A percentile compares a stretch with the other conserved stretches of the same genome.
Evolutionary conservation across 306 rosid genomes (phyloP).

Genomic region (Amphicarpaea edgeworthii): DNA sequence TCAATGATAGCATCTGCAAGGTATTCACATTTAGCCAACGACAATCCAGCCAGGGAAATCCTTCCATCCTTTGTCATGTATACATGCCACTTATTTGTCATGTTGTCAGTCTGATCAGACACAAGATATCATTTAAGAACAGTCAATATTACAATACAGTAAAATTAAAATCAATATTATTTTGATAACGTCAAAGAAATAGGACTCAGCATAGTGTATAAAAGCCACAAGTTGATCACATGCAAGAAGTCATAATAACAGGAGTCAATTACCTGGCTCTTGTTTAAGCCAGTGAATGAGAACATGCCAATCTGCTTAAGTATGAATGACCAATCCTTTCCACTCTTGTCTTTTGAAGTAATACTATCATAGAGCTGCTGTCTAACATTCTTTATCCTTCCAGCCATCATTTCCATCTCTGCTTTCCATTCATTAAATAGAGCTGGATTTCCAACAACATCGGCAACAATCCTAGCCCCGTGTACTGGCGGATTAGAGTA

Average conservation of each 20-base stretch:
- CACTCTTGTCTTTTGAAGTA: slow-evolving; percentile 84
- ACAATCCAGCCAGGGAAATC: slow-evolving; percentile 93
- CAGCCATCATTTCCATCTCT: slow-evolving; percentile 99
- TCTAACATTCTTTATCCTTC: slow-evolving; percentile 92
- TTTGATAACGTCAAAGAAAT: background rate
- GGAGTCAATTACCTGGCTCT: slow-evolving; percentile 67
- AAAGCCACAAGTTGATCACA: slow-evolving; percentile 15
- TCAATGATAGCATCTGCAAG: slow-evolving; percentile 96
- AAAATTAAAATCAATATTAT: slow-evolving; percentile 25
- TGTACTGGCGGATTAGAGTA: slow-evolving; percentile 98
- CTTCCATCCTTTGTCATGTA: slow-evolving; percentile 99
- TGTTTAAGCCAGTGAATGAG: slow-evolving; percentile 91
- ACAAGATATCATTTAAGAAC: slow-evolving; percentile 16
- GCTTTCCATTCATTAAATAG: slow-evolving; percentile 93
- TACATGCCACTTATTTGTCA: slow-evolving; percentile 96
- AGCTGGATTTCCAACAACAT: slow-evolving; percentile 82
- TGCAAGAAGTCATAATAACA: slow-evolving; percentile 6
- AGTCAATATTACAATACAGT: slow-evolving; percentile 19
- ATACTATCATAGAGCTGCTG: slow-evolving; percentile 79
- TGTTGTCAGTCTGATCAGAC: slow-evolving; percentile 76
- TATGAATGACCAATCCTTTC: slow-evolving; percentile 97
- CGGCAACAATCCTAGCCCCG: slow-evolving; percentile 93
- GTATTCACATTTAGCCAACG: slow-evolving; percentile 87
- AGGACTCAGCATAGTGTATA: slow-evolving; percentile 8
- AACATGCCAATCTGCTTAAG: slow-evolving; percentile 98